These are phyloP conservation scores for Epichloe scottii DNA, from an alignment of 2,329 filamentous ascomycete genomes.

Conservation along the genomic window DNA sequence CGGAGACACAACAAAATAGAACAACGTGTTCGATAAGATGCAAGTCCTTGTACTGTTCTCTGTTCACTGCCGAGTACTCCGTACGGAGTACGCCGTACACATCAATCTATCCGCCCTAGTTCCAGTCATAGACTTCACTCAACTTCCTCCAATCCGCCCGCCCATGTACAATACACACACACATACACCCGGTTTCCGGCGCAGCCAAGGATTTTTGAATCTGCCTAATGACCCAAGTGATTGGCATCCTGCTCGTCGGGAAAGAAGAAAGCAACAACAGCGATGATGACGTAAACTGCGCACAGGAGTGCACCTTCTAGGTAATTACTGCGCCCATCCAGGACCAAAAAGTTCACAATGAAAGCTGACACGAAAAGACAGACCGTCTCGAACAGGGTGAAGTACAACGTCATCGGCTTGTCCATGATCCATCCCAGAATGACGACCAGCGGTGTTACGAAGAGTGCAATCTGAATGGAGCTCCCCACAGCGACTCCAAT, in stretches of 20 bases:
- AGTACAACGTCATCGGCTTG: constrained; percentile 67
- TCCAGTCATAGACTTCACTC: background rate
- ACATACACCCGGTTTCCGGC: background rate
- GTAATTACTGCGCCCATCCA: constrained; percentile 79
- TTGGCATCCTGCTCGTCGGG: constrained; percentile 38
- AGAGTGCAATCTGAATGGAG: constrained; percentile 60
- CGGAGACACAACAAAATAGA: no score
- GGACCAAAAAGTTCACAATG: constrained; percentile 77
- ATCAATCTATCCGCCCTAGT: background rate
- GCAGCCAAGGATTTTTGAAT: background rate
- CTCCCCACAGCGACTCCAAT: constrained; percentile 61
- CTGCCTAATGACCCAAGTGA: constrained; percentile 16
- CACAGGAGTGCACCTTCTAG: constrained; percentile 63
- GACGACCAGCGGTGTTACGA: constrained; percentile 58
- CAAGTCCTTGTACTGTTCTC: no score
- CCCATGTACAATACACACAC: no score
- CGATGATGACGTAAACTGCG: constrained; percentile 56
- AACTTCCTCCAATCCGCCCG: no score
- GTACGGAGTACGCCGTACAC: no score
- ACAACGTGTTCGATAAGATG: no score
- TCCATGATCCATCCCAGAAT: constrained; percentile 59
- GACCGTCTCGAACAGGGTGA: constrained; percentile 80
- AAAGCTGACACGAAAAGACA: constrained; percentile 74
- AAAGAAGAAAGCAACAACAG: constrained; percentile 54
- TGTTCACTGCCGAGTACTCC: no score